Conservation (phyloP, 345 rosid genomes). For the Pelargonium nanum region DNA sequence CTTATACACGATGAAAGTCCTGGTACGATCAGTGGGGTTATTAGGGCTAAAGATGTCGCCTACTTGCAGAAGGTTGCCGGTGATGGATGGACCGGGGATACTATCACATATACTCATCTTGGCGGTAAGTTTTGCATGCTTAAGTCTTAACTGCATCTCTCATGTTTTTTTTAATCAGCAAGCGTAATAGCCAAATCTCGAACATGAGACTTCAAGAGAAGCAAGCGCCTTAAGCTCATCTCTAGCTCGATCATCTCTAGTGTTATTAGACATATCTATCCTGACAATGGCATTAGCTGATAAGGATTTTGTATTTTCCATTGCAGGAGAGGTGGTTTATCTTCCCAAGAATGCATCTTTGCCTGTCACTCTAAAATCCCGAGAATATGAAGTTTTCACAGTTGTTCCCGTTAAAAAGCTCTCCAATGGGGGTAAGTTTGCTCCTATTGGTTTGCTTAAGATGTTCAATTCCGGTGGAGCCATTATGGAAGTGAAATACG, state of each 20-base stretch:
- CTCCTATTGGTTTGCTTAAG: constrained; percentile 39
- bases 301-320: neutral
- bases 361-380: constrained; percentile 48
- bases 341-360: constrained; percentile 42
- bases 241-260: no score
- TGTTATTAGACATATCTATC: neutral
- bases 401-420: constrained; percentile 45
- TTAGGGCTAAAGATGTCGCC: constrained; percentile 47
- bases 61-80: constrained; percentile 42
- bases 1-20: constrained; percentile 55
- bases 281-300: neutral
- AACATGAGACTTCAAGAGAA: no score
- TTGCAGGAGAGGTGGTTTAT: constrained; percentile 48
- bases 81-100: constrained; percentile 46
- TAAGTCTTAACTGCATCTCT: no score
- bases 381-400: constrained; percentile 49
- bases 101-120: constrained; percentile 43
- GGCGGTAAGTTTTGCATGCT: constrained; percentile 48
- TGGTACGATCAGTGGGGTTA: constrained; percentile 32
- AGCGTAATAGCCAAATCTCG: no score
- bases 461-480: constrained; percentile 66
- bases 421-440: constrained; percentile 25
- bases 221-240: no score
- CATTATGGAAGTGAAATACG: constrained; percentile 30
- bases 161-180: no score